These are phyloP conservation scores for Paracamarosporium sp. DNA, from an alignment of 2,329 filamentous ascomycete genomes.

Conservation along the genomic window DNA sequence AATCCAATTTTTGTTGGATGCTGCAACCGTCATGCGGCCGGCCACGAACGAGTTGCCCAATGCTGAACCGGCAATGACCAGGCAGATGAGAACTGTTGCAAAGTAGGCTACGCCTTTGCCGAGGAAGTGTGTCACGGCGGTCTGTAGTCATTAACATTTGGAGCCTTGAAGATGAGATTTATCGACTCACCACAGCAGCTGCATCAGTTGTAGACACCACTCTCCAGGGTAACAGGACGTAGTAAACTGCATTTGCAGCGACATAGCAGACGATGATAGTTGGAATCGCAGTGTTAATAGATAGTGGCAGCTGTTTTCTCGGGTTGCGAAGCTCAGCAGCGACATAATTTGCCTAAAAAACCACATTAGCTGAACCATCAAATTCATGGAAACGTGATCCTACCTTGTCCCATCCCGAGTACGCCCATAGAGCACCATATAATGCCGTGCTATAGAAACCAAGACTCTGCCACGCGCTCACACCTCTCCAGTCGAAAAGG, in stretches of 20 bases:
- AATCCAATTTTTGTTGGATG: conserved; percentile 48
- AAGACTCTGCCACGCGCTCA: conserved; percentile 64
- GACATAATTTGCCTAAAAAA: conserved; percentile 44
- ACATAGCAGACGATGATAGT: conserved; percentile 68
- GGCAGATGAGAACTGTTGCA: conserved; percentile 63
- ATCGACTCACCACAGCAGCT: conserved; percentile 63
- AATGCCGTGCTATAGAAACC: conserved; percentile 66
- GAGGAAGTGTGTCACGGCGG: conserved; percentile 56
- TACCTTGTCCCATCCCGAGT: conserved; percentile 48
- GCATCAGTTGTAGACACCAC: conserved; percentile 66
- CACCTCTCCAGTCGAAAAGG: conserved; percentile 39
- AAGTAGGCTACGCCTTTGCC: conserved; percentile 59
- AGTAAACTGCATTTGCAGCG: conserved; percentile 67
- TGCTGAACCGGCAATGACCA: conserved; percentile 67
- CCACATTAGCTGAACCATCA: conserved; percentile 2
- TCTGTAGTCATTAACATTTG: conserved; percentile 19
- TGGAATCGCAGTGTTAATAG: conserved; percentile 68
- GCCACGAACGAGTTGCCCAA: conserved; percentile 70
- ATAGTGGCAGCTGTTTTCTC: conserved; percentile 59
- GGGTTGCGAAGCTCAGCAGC: conserved; percentile 44
- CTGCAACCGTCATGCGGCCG: conserved; percentile 69
- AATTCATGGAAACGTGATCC: not conserved
- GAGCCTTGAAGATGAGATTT: not conserved
- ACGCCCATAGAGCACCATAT: conserved; percentile 48
- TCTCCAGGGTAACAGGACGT: conserved; percentile 67